Evolutionary conservation across 139 green algal genomes (phyloP), one percentile per base, ranked within the genome.

Genomic region (Diplosphaera chodatii): DNA sequence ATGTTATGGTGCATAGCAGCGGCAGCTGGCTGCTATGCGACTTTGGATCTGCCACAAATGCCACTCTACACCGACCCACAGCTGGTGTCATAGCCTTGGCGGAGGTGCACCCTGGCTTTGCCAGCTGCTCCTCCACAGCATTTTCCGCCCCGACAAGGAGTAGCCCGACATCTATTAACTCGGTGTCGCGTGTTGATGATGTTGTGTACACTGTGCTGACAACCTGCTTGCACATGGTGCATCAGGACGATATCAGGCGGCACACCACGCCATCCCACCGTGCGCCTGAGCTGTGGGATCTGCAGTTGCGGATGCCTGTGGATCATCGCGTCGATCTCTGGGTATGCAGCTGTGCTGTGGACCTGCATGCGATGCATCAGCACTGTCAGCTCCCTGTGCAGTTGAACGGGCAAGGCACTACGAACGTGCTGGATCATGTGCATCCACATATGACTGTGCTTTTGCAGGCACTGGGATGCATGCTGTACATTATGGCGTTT

Each of bases 221-320:
- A n/a, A n/a, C n/a, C n/a, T n/a, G n/a, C n/a, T n/a, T n/a, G n/a
- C n/a, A n/a, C n/a, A n/a, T n/a, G n/a, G n/a, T n/a, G n/a, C n/a
- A n/a, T n/a, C n/a, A 98, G 82, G 91, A 97, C 6, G 73, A 81
- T 48, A 92, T 98, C 63, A 72, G 87, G 6, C 85, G 80, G 59
- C 83, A 92, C 72, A 98, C 94, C 16, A 98, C 93, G 1, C 91
- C 94, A 21, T 89, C 94, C 5, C 97, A 98, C 82, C 77, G 94
- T 15, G 88, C 93, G 25, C 94, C 94, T 18, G 94, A 98, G 89
- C 90, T 96, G 85, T 96, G 84, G 79, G 91, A 97, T 77, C 79
- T 97, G n/a, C 87, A 88, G 71, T 67, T 40, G 1, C 74, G 89
- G 0, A 76, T 93, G n/a, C 78, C 64, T 10, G 89, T 96, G n/a